These are phyloP conservation scores for Tephrocybe sp. DNA, from an alignment of 768 basidiomycete species.

Conservation along the genomic window DNA sequence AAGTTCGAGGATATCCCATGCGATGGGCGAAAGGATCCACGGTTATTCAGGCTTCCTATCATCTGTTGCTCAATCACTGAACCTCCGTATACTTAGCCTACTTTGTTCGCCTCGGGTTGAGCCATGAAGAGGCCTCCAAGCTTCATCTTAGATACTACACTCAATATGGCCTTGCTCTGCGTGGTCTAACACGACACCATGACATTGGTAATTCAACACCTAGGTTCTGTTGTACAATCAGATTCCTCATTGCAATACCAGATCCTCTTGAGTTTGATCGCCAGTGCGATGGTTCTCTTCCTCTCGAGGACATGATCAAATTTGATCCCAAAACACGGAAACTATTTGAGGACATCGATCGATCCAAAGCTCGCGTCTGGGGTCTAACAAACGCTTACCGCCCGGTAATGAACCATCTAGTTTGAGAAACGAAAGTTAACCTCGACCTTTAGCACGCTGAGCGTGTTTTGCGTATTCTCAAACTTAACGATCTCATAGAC, in stretches of 20 bases:
- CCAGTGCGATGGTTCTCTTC: slow-evolving; percentile 82
- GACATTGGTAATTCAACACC: slow-evolving; percentile 59
- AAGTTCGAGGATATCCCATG: slow-evolving; percentile 69
- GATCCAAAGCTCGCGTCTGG: slow-evolving; percentile 78
- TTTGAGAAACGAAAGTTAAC: neutral
- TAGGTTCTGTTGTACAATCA: neutral
- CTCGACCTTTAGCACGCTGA: slow-evolving; percentile 63
- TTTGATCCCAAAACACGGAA: slow-evolving; percentile 62
- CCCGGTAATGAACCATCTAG: slow-evolving; percentile 43
- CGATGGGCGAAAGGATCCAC: slow-evolving; percentile 80
- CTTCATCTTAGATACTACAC: slow-evolving; percentile 75
- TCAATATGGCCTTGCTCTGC: slow-evolving; percentile 80
- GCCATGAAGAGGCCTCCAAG: slow-evolving; percentile 64
- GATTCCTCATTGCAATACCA: slow-evolving; percentile 12
- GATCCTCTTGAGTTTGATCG: slow-evolving; percentile 85
- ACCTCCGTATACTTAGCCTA: slow-evolving; percentile 65
- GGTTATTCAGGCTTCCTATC: slow-evolving; percentile 35
- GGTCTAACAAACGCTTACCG: slow-evolving; percentile 84
- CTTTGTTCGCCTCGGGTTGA: slow-evolving; percentile 69
- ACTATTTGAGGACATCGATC: slow-evolving; percentile 78
- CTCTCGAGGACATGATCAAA: slow-evolving; percentile 76
- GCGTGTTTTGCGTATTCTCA: slow-evolving; percentile 74
- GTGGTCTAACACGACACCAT: slow-evolving; percentile 77
- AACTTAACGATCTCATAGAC: slow-evolving; percentile 71
- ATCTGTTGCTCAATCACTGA: slow-evolving; percentile 1